Conservation (phyloP, 108 stramenopile genomes). For the Fragilaria radians region DNA sequence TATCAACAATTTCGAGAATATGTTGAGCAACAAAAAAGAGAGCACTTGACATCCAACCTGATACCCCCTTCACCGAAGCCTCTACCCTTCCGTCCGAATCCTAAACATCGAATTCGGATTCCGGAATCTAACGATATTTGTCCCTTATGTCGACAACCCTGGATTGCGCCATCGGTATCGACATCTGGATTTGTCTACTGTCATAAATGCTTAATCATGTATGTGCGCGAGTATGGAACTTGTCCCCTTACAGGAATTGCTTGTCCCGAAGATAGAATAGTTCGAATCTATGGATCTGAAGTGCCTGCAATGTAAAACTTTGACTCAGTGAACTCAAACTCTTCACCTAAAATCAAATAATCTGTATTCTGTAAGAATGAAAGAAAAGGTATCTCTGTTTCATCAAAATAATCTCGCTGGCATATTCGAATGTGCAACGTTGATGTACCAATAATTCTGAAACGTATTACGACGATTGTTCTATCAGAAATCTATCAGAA, state of each 20-base stretch:
- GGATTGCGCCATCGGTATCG: slow-evolving; percentile 65
- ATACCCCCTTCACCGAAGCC: slow-evolving; percentile 46
- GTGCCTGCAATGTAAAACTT: neutral
- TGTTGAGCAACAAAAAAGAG: neutral
- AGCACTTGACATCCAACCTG: neutral
- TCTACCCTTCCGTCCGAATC: slow-evolving; percentile 5
- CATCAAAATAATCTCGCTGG: no score
- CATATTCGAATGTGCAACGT: no score
- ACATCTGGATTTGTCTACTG: slow-evolving; percentile 78
- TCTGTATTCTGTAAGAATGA: no score
- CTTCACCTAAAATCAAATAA: no score
- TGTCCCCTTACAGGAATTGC: slow-evolving; percentile 62
- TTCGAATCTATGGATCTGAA: slow-evolving; percentile 59
- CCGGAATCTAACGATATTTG: slow-evolving; percentile 16
- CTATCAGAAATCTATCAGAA: no score
- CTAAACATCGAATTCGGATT: slow-evolving; percentile 6
- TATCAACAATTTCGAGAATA: slow-evolving; percentile 3
- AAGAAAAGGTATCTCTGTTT: no score
- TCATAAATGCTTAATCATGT: slow-evolving; percentile 46
- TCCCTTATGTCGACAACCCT: slow-evolving; percentile 57
- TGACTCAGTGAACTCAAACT: no score
- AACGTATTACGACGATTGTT: no score
- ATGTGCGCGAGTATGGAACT: slow-evolving; percentile 32
- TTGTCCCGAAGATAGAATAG: slow-evolving; percentile 46
- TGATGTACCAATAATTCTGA: no score